phyloP scores from a whole-genome alignment of 2,329 filamentous ascomycete genomes.

The Daldinia eschscholtzii region DNA sequence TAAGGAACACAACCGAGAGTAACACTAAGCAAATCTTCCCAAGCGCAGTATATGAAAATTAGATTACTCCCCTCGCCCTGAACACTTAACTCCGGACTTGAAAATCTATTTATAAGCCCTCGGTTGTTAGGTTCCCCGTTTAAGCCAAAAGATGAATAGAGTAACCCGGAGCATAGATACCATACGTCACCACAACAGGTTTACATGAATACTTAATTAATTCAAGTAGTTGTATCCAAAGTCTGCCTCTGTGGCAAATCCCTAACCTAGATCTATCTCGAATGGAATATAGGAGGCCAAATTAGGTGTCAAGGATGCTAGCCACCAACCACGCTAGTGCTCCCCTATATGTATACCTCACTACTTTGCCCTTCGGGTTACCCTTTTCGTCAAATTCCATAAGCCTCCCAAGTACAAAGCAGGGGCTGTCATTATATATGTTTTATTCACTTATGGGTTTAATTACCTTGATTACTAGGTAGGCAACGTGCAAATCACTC shows the following conservation, averaged over 20 bases:
- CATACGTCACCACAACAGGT: background rate
- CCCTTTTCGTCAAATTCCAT: conserved; percentile 2
- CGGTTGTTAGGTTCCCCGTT: background rate
- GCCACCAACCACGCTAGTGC: background rate
- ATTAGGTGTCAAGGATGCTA: conserved; percentile 3
- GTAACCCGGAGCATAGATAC: background rate
- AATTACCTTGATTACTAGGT: background rate
- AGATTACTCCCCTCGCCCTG: background rate
- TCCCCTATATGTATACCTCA: conserved; percentile 4
- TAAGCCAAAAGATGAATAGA: background rate
- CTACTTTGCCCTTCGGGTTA: background rate
- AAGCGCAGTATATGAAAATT: background rate
- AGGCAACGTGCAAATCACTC: background rate
- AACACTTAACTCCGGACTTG: background rate
- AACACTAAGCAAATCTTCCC: background rate
- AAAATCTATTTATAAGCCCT: background rate
- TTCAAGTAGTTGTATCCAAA: background rate
- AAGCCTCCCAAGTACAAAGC: background rate
- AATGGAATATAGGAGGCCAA: background rate
- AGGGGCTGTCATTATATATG: background rate
- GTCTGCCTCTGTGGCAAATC: background rate
- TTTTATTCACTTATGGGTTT: background rate
- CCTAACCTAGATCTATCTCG: too few relatives aligned
- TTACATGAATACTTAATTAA: background rate
- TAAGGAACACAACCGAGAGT: background rate